phyloP scores from a whole-genome alignment of 371 early-diverging fungal species.

The Syncephalastrum racemosum region DNA sequence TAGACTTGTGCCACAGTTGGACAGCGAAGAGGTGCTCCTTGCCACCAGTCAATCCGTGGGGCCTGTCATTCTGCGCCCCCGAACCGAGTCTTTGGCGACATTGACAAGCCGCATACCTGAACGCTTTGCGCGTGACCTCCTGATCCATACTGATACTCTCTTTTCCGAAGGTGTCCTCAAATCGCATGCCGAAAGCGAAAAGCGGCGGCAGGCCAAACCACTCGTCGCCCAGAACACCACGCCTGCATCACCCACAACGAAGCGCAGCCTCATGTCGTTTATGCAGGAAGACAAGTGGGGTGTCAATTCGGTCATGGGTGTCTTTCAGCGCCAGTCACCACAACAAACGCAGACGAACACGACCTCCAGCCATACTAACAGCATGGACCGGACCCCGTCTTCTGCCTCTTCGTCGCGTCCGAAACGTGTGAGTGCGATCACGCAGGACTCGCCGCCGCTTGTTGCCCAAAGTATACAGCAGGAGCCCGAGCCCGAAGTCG shows the following conservation, averaged over 20 bases:
- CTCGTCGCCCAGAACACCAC: conserved; percentile 17
- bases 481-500: conserved; percentile 17
- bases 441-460: conserved; percentile 33
- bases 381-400: neutral
- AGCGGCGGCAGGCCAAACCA: conserved; percentile 34
- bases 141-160: conserved; percentile 32
- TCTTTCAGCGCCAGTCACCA: conserved; percentile 23
- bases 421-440: conserved; percentile 21
- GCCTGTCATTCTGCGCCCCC: conserved; percentile 53
- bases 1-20: conserved; percentile 1
- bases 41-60: conserved; percentile 54
- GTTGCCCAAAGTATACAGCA: conserved; percentile 6
- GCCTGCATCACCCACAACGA: conserved; percentile 10
- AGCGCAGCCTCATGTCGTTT: conserved; percentile 38
- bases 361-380: neutral
- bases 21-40: conserved; percentile 9
- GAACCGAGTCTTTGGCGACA: conserved; percentile 47
- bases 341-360: neutral
- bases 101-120: conserved; percentile 56
- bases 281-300: conserved; percentile 31
- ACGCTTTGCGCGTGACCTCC: conserved; percentile 49
- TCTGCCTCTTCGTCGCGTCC: conserved; percentile 18
- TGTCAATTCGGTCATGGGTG: conserved; percentile 32
- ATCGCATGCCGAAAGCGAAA: conserved; percentile 42
- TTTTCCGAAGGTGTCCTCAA: conserved; percentile 34